These are phyloP conservation scores for Mortierella sp. DNA, from an alignment of 371 early-diverging fungal genomes.

Conservation along the genomic window DNA sequence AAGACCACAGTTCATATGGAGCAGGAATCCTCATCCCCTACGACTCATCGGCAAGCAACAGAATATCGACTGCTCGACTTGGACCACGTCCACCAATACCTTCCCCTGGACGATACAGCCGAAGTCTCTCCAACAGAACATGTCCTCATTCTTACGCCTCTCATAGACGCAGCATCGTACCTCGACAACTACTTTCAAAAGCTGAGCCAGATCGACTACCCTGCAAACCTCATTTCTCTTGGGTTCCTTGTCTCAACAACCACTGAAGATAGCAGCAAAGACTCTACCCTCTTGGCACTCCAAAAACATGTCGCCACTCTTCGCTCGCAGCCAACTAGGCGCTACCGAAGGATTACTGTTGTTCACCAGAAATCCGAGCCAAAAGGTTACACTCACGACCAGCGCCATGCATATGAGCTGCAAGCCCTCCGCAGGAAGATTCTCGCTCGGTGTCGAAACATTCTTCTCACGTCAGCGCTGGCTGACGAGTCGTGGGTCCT, in stretches of 20 bases:
- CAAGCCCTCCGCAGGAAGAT: constrained; percentile 71
- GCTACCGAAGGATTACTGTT: constrained; percentile 66
- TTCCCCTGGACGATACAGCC: background rate
- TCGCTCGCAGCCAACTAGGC: constrained; percentile 14
- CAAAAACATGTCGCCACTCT: constrained; percentile 46
- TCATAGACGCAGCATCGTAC: constrained; percentile 74
- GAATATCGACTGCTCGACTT: constrained; percentile 25
- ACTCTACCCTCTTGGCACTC: constrained; percentile 65
- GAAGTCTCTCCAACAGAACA: constrained; percentile 34
- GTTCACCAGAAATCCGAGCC: constrained; percentile 69
- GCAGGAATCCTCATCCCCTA: background rate
- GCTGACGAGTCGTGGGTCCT: constrained; percentile 77
- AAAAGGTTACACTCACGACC: constrained; percentile 65
- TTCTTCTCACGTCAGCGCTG: constrained; percentile 68
- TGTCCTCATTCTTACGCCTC: constrained; percentile 75
- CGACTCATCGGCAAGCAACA: background rate
- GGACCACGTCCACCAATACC: constrained; percentile 3
- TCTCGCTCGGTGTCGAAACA: constrained; percentile 77
- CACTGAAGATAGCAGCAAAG: constrained; percentile 60
- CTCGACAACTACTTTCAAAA: constrained; percentile 74
- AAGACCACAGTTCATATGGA: background rate
- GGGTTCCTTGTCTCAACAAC: constrained; percentile 70
- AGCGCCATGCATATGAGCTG: constrained; percentile 69
- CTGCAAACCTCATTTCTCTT: constrained; percentile 74
- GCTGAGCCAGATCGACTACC: constrained; percentile 70